Base-by-base conservation (phyloP, 331 rosid species). In the Quercus tomentella region DNA sequence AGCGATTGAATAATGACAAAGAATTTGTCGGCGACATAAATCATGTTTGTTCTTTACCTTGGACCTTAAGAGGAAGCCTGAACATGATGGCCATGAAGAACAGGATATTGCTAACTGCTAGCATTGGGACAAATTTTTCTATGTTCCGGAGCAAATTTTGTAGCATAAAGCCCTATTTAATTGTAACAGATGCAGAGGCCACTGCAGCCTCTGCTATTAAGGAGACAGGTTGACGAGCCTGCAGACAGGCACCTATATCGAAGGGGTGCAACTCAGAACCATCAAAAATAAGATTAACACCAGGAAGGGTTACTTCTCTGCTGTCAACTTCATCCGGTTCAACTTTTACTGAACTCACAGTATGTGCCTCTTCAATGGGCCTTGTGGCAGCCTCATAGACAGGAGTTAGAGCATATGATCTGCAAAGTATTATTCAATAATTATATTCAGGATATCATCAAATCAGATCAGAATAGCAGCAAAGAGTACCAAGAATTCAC, bases 191-290 rank as follows among this genome's bases (percentile, higher is more conserved):
- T 78, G 93, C 90, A 57, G 98, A 93, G 86, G 87, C 83, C 72
- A 91, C 79, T 16, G 96, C 97, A 49, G 99, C 99, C 69, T 95
- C 99, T 25, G 90, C 82, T 89, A 93, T 80, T 86, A 95, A 84
- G 68, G 96, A 86, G 84, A 91, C 89, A n/a, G 94, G 93, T 78
- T 89, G 99, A 80, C 98, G 93, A 79, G 94, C 99, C 86, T 95
- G 99, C 73, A 90, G 92, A 82, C 99, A 95, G 84, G 98, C 96
- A 70, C 96, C 88, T 76, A 95, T 86, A 58, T 95, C 99, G 21
- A 95, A 93, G 35, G 93, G 98, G 80, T 86, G 94, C 87, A 95
- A 83, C 86, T 82, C 87, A 21, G 92, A 90, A 81, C 98, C 99
- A 81, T 95, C 98, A 72, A 93, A 95, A 72, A 95, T 82, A 83